phyloP scores from a whole-genome alignment of 2,329 filamentous ascomycete species.

The Coniochaeta sp. region DNA sequence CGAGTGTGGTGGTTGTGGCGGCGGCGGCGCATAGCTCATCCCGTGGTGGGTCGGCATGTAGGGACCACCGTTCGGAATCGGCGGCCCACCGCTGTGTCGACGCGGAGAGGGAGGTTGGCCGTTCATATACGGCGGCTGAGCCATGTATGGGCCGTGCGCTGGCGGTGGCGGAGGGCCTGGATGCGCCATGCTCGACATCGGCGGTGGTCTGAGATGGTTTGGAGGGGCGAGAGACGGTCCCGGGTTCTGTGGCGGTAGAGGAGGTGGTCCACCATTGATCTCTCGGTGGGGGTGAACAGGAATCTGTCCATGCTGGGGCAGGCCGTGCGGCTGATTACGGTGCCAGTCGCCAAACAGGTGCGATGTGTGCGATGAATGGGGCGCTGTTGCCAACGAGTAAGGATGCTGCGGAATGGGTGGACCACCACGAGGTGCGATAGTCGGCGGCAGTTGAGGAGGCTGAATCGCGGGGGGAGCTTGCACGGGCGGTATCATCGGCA shows the following conservation, averaged over 20 bases:
- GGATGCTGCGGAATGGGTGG: slow-evolving; percentile 29
- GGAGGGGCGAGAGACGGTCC: slow-evolving; percentile 18
- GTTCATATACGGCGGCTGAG: slow-evolving; percentile 30
- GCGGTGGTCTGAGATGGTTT: slow-evolving; percentile 39
- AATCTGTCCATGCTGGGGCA: slow-evolving; percentile 36
- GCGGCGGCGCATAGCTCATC: slow-evolving; percentile 9
- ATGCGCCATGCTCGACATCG: slow-evolving; percentile 30
- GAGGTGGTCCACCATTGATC: slow-evolving; percentile 38
- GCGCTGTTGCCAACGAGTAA: slow-evolving; percentile 11
- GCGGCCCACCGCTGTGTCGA: slow-evolving; percentile 29
- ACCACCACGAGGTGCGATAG: slow-evolving; percentile 16
- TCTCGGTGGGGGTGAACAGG: slow-evolving; percentile 30
- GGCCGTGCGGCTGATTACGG: slow-evolving; percentile 25
- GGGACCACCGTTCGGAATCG: slow-evolving; percentile 29
- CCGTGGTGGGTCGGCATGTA: slow-evolving; percentile 25
- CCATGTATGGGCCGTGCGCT: slow-evolving; percentile 33
- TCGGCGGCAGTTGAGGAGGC: slow-evolving; percentile 14
- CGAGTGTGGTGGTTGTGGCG: slow-evolving; percentile 16
- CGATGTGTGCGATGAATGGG: slow-evolving; percentile 17
- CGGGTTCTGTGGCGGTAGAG: slow-evolving; percentile 12
- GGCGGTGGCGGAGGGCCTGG: slow-evolving; percentile 33
- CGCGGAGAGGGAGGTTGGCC: slow-evolving; percentile 42
- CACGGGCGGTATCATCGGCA: slow-evolving; percentile 2
- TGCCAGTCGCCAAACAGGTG: slow-evolving; percentile 40
- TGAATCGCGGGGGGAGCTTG: slow-evolving; percentile 4